Conservation (phyloP, 345 rosid genomes). For the Eucalyptus guilfoylei region DNA sequence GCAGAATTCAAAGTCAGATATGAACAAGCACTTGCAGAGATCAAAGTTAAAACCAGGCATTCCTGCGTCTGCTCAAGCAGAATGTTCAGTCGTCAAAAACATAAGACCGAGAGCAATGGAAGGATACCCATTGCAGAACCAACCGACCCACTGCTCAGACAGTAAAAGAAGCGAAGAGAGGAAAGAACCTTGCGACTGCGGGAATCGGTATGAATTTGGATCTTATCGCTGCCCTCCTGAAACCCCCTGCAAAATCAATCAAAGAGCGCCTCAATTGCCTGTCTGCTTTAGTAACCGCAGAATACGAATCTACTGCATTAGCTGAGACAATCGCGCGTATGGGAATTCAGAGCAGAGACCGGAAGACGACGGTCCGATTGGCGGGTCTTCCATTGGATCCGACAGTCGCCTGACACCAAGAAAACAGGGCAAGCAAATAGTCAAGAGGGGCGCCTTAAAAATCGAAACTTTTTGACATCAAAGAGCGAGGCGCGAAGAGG, state of each 20-base stretch:
- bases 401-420: slow-evolving; percentile 51
- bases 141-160: background rate
- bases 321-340: background rate
- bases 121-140: background rate
- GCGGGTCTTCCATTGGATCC: slow-evolving; percentile 73
- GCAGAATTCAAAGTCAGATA: background rate
- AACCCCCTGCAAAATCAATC: slow-evolving; percentile 47
- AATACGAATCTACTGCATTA: background rate
- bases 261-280: background rate
- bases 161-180: background rate
- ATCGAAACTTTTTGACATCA: background rate
- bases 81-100: background rate
- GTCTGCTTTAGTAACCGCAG: background rate
- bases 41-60: background rate
- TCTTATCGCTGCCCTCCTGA: slow-evolving; percentile 43
- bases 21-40: background rate
- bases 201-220: slow-evolving; percentile 58
- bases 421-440: background rate
- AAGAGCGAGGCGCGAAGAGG: background rate
- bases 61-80: background rate
- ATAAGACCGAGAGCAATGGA: background rate
- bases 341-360: slow-evolving; percentile 11
- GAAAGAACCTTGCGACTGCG: slow-evolving; percentile 55
- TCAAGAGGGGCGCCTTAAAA: background rate
- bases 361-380: slow-evolving; percentile 80